Evolutionary conservation across 192 early-diverging fungal species (phyloP).

Genomic region (Coemansia sp.): DNA sequence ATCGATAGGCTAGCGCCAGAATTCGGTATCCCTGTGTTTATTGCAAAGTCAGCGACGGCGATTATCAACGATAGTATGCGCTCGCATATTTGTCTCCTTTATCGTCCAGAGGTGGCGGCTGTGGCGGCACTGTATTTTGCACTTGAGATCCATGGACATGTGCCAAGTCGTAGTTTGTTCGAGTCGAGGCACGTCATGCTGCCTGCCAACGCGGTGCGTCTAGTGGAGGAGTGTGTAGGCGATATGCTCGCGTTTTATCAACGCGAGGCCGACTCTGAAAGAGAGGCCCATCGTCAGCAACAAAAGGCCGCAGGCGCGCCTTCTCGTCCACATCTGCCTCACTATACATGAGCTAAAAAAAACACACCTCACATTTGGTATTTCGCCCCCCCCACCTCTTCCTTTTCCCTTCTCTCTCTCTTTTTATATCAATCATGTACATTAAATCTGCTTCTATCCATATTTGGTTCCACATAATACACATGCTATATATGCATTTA

Average conservation of each 20-base stretch:
- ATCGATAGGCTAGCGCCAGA: constrained; percentile 52
- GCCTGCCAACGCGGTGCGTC: constrained; percentile 18
- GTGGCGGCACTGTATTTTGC: constrained; percentile 64
- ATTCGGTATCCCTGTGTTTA: constrained; percentile 48
- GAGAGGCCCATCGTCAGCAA: constrained; percentile 17
- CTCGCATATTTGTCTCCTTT: constrained; percentile 62
- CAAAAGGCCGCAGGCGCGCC: constrained; percentile 2
- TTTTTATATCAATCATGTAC: constrained; percentile 23
- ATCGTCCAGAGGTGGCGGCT: constrained; percentile 63
- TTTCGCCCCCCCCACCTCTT: neutral
- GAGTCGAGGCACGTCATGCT: constrained; percentile 46
- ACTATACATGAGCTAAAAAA: constrained; percentile 8
- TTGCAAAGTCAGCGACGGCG: constrained; percentile 63
- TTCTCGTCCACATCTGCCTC: neutral
- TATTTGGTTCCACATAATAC: neutral
- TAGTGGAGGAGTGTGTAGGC: constrained; percentile 36
- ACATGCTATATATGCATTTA: neutral
- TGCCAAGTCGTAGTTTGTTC: constrained; percentile 42
- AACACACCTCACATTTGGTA: neutral
- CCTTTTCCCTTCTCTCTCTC: neutral
- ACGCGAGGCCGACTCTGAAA: constrained; percentile 39
- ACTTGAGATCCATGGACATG: constrained; percentile 53
- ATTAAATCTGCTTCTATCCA: constrained; percentile 10
- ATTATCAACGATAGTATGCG: constrained; percentile 69
- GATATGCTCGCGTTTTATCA: constrained; percentile 53